These are phyloP conservation scores for Hypoxylon sp. DNA, from an alignment of 2,329 filamentous ascomycete genomes.

Conservation along the genomic window DNA sequence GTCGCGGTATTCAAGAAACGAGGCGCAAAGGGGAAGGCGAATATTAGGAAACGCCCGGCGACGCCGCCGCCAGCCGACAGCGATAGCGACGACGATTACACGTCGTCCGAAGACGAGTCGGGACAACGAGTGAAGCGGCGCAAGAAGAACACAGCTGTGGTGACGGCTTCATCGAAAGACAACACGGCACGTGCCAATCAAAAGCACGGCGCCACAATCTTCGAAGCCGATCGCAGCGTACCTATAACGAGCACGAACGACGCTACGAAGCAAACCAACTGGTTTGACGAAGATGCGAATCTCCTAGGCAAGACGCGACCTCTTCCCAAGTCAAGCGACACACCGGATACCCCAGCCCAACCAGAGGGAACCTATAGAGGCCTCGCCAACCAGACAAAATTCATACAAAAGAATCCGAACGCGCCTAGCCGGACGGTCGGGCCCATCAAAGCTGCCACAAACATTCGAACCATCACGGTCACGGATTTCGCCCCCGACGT, in stretches of 20 bases:
- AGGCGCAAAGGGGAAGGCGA: slow-evolving; percentile 79
- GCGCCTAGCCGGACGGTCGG: slow-evolving; percentile 78
- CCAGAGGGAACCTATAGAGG: slow-evolving; percentile 82
- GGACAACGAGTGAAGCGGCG: slow-evolving; percentile 84
- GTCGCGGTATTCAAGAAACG: slow-evolving; percentile 88
- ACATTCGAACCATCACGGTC: slow-evolving; percentile 89
- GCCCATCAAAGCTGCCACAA: slow-evolving; percentile 87
- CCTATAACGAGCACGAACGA: slow-evolving; percentile 79
- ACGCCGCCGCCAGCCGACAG: slow-evolving; percentile 77
- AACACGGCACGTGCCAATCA: slow-evolving; percentile 54
- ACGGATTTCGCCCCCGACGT: slow-evolving; percentile 93
- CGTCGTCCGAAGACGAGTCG: slow-evolving; percentile 80
- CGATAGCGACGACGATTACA: slow-evolving; percentile 71
- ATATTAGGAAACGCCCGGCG: slow-evolving; percentile 82
- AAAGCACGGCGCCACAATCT: slow-evolving; percentile 65
- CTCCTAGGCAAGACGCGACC: slow-evolving; percentile 69
- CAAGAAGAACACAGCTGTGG: slow-evolving; percentile 74
- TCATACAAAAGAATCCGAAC: slow-evolving; percentile 85
- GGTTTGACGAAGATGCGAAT: slow-evolving; percentile 83
- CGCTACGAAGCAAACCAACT: slow-evolving; percentile 89
- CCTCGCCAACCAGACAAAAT: slow-evolving; percentile 76
- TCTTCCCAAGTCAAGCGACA: slow-evolving; percentile 49
- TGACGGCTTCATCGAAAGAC: slow-evolving; percentile 73
- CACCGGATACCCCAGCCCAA: slow-evolving; percentile 22
- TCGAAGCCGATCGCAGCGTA: slow-evolving; percentile 71